These are phyloP conservation scores for Scorias spongiosa DNA, from an alignment of 2,329 filamentous ascomycete species.

Conservation along the genomic window DNA sequence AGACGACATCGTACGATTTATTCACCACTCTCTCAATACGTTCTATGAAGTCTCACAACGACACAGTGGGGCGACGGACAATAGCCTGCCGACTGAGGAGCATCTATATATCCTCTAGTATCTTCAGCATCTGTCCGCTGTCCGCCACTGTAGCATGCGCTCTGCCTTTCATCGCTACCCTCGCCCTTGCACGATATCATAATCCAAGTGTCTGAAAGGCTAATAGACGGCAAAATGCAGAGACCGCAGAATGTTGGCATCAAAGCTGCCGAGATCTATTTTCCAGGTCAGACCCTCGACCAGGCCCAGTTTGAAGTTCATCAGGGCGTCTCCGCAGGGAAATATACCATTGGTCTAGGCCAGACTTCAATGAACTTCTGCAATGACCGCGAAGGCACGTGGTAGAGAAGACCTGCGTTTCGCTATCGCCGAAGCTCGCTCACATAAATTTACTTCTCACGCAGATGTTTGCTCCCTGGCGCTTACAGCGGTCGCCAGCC, in stretches of 20 bases:
- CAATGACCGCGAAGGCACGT: constrained; percentile 35
- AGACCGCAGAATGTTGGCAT: constrained; percentile 36
- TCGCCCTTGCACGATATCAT: no score
- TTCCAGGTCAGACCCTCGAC: constrained; percentile 38
- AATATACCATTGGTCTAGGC: constrained; percentile 40
- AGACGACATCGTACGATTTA: no score
- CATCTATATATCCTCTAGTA: no score
- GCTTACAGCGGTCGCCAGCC: constrained; percentile 36
- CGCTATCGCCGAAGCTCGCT: not conserved
- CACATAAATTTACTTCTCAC: not conserved
- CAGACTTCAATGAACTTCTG: constrained; percentile 42
- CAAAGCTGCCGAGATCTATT: constrained; percentile 40
- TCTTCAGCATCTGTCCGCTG: no score
- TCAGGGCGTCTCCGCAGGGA: constrained; percentile 36
- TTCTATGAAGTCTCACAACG: no score
- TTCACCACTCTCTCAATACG: no score
- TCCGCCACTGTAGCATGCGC: no score
- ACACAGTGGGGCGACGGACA: no score
- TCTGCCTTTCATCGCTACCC: no score
- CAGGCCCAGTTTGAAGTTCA: constrained; percentile 39
- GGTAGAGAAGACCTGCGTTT: not conserved
- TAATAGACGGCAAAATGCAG: constrained; percentile 12
- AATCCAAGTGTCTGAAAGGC: no score
- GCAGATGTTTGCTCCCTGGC: constrained; percentile 39
- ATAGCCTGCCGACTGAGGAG: no score